A percentile compares a stretch with the other conserved stretches of the same genome.
These are phyloP conservation scores for Monosporascus sp. DNA, from an alignment of 2,329 filamentous ascomycete genomes.

Conservation along the genomic window DNA sequence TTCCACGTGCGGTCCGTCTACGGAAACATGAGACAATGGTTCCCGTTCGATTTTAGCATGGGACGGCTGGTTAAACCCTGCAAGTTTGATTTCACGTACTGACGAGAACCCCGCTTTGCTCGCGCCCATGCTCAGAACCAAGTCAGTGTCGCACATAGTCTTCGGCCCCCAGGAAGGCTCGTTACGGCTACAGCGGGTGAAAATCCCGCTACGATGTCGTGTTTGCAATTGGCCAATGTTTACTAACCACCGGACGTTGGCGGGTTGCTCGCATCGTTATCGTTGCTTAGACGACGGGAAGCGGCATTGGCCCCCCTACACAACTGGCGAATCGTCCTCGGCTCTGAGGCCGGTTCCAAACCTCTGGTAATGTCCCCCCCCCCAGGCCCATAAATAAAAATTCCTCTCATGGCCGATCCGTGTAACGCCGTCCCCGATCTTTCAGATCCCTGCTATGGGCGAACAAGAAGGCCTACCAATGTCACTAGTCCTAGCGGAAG, in stretches of 20 bases:
- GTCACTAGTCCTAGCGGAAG: neutral
- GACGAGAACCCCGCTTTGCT: neutral
- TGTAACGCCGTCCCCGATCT: neutral
- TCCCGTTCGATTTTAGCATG: too few relatives aligned
- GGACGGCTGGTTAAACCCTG: too few relatives aligned
- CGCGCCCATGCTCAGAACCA: neutral
- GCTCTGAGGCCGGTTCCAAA: neutral
- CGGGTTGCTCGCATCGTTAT: neutral
- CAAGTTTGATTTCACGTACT: neutral
- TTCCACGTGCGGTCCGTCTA: conserved; percentile 23
- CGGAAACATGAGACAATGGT: conserved; percentile 24
- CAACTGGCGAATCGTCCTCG: neutral
- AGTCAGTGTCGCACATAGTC: neutral
- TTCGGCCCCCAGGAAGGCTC: neutral
- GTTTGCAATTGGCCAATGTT: neutral
- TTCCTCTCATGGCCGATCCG: neutral
- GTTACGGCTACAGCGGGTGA: neutral
- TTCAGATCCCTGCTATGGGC: neutral
- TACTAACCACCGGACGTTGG: neutral
- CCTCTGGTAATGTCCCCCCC: neutral
- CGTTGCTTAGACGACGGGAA: neutral
- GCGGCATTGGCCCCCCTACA: neutral
- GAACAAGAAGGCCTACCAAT: neutral
- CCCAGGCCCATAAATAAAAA: neutral
- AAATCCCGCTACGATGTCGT: neutral